Evolutionary conservation across 305 asterid genomes (phyloP).

Genomic region (Fraxinus sp.): DNA sequence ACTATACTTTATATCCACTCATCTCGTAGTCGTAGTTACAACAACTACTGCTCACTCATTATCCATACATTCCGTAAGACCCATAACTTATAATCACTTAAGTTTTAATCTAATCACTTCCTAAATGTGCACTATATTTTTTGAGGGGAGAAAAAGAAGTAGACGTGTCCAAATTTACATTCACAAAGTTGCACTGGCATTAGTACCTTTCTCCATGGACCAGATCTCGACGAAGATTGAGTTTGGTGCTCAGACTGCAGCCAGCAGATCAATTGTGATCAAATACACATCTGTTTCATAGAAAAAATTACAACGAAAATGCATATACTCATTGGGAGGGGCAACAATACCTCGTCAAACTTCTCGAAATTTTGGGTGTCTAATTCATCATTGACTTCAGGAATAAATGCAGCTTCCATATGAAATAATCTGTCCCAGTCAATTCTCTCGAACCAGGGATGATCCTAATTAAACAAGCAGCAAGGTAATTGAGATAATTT

Average conservation of each 20-base stretch:
- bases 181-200: slow-evolving; percentile 28
- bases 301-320: slow-evolving; percentile 16
- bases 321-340: not conserved
- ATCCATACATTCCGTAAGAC: not conserved
- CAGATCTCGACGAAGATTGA: slow-evolving; percentile 68
- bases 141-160: not conserved
- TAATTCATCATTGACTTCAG: slow-evolving; percentile 92
- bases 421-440: slow-evolving; percentile 88
- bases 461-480: slow-evolving; percentile 53
- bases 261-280: slow-evolving; percentile 12
- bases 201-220: slow-evolving; percentile 95
- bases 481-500: slow-evolving; percentile 27
- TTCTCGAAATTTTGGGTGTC: slow-evolving; percentile 97
- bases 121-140: not conserved
- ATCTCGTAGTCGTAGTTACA: too few species aligned
- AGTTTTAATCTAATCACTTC: not conserved
- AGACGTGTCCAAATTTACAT: not conserved
- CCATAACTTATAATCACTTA: not conserved
- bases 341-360: slow-evolving; percentile 74
- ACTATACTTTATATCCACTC: not conserved
- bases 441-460: slow-evolving; percentile 78
- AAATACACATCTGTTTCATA: not conserved
- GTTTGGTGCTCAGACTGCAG: slow-evolving; percentile 69
- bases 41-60: not conserved
- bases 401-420: slow-evolving; percentile 92